Evolutionary conservation across 768 basidiomycete genomes (phyloP), one percentile per base, ranked within the genome.

Genomic region (Hemileccinum rubropunctum): DNA sequence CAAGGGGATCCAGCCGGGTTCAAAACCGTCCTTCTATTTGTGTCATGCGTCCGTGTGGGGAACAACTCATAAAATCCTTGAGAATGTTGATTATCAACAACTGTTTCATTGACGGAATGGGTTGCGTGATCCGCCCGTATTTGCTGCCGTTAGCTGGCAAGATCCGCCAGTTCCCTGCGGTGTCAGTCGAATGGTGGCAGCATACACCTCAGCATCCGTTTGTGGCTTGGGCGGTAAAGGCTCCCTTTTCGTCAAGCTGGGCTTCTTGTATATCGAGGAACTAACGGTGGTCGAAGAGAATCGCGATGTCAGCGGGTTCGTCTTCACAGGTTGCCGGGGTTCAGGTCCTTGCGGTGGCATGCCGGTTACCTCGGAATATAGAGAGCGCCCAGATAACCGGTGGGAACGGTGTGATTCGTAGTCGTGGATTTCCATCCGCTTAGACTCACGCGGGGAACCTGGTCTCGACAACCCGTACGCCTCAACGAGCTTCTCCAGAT

Each of bases 351-450:
- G 72, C 28, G 79, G 76, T 53, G 80, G 81, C 32, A 73, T 60
- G 17, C 88, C 87, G 10, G 86, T 91, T 42, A 82, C 61, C 63
- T 86, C 79, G 49, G 86, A 82, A 66, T 84, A 91, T 34, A 91
- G 60, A 38, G 82, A 84, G 15, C 68, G 70, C n/a, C 67, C 68
- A 23, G 81, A 80, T 48, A 77, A 46, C 53, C 62, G 61, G 52
- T 67, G 67, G 42, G 68, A 63, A 44, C 44, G 66, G 58, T 56
- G 55, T 6, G 61, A 58, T 20, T 48, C 51, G 34, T 64, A 42
- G 38, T 64, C 52, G 23, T 59, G 56, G 42, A 50, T 30, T 26
- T 57, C 58, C 35, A 57, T 55, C 17, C 62, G 63, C 37, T 59
- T 63, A 42, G 65, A 55, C 38, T 53, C 59, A 43, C 58, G 63